Evolutionary conservation across 2,329 filamentous ascomycete genomes (phyloP), one percentile per base, ranked within the genome.

Genomic region (Pseudocercospora crystallina): DNA sequence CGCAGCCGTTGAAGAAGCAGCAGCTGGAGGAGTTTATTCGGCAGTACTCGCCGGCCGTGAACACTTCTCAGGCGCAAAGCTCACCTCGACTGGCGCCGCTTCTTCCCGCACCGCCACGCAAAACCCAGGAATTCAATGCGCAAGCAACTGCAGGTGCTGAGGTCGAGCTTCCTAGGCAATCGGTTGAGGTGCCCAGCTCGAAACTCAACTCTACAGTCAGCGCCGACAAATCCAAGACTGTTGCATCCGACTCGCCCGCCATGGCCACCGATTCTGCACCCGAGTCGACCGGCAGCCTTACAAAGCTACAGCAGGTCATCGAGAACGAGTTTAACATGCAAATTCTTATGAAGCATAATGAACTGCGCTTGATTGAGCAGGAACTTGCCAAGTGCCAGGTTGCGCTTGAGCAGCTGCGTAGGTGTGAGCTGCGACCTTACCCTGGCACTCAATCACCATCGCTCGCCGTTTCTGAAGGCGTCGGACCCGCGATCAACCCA

Each of bases 381-480:
- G 94, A 97, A 74, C 80, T 97, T 59, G 92, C 90, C 59, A 97
- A 96, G 75, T 96, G 91, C 67, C 91, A 97, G 74, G 77, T 91
- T 58, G 90, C 91, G 9, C 79, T 97, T 61, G 94, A 99, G 73
- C 94, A 97, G 73, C 77, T 99, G 57, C 87, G 94, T 62, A 85
- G 94, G 54, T 96, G 91, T 73, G 86, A 94, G 67, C 78, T 97
- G 60, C 92, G 96, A 61, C 92, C 92, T 4, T 97, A 90, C 69
- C 91, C 92, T 30, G 82, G 85, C 57, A 82, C 82, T 57, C 79
- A 82, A 56, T 81, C 83, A 35, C 83, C 83, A 8, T 85, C 86
- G 20, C 75, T 81, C 57, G 79, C 86, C 58, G 82, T 95, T 62
- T 87, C 84, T 70, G 79, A 78, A 59, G 91, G 91, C 54, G 83